Evolutionary conservation across 768 basidiomycete genomes (phyloP), one percentile per base, ranked within the genome.

Genomic region (Leccinum disarticulatum): DNA sequence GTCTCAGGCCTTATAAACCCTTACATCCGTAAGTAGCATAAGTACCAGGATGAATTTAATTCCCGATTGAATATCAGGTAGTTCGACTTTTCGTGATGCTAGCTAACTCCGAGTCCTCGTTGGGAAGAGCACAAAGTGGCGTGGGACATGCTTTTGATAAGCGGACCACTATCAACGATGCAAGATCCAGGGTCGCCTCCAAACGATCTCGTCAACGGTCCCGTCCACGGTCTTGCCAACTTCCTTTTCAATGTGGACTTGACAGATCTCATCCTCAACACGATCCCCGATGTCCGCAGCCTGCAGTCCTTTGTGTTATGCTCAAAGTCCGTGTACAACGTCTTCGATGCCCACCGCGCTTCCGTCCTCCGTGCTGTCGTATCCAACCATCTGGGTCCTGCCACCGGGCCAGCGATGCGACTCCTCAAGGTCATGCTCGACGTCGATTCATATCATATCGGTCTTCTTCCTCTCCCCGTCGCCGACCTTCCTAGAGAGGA

Each of bases 331-430:
- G 46, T 66, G 14, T 63, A 66, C 36, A 51, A 52, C 38, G 56
- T 63, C 61, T 66, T 63, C 31, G n/a, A 41, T 13, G 15, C 51
- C 27, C 58, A 46, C 19, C 65, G 61, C 1, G 36, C 35, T 19
- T 66, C 64, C n/a, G 27, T 66, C 47, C 58, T 66, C 9, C 19
- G 64, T n/a, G 54, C 58, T 6, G 58, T 66, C 35, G 35, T 63
- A 8, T 58, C 64, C 10, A 66, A 66, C 54, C 56, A 66, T 8
- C 58, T 66, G 13, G 65, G 64, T 36, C 43, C 56, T 6, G 52
- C 54, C 14, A 31, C 35, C 9, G 22, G 56, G 11, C 31, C 58
- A 7, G 65, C 65, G 50, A 47, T 66, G 56, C 58, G 64, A 27
- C 64, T 66, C 52, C 48, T 66, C 58, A 66, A 63, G 35, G 56